Evolutionary conservation across 805 yeast species (phyloP).

Genomic region (Nakazawaea populi): DNA sequence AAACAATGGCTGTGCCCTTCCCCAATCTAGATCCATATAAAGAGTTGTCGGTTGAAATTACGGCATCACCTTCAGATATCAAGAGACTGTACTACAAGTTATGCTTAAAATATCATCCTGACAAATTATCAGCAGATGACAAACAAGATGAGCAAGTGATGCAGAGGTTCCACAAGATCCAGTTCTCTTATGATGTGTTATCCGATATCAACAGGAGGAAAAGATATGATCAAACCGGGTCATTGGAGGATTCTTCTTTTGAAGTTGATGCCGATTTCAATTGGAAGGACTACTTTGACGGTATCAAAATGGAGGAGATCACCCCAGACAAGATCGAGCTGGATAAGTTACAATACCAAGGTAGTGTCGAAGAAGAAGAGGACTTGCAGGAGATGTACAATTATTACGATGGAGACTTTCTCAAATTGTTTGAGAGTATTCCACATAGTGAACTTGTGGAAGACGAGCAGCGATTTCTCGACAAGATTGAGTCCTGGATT

Average conservation of each 20-base stretch:
- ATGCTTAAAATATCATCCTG: slow-evolving; percentile 68
- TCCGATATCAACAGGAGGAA: slow-evolving; percentile 50
- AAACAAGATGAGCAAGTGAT: slow-evolving; percentile 24
- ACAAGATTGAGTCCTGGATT: slow-evolving; percentile 41
- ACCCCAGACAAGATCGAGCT: slow-evolving; percentile 63
- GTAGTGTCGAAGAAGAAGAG: slow-evolving; percentile 47
- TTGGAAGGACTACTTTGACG: slow-evolving; percentile 53
- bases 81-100: slow-evolving; percentile 62
- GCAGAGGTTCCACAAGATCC: slow-evolving; percentile 56
- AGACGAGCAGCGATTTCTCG: slow-evolving; percentile 59
- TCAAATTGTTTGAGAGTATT: slow-evolving; percentile 63
- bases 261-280: slow-evolving; percentile 37
- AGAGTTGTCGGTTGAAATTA: slow-evolving; percentile 34
- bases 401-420: slow-evolving; percentile 61
- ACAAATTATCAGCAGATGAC: slow-evolving; percentile 39
- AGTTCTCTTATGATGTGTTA: slow-evolving; percentile 68
- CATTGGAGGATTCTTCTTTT: slow-evolving; percentile 32
- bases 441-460: slow-evolving; percentile 66
- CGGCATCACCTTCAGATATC: slow-evolving; percentile 45
- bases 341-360: slow-evolving; percentile 61
- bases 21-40: slow-evolving; percentile 61
- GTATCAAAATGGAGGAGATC: slow-evolving; percentile 39
- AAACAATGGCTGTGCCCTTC: slow-evolving; percentile 31
- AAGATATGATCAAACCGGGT: slow-evolving; percentile 68
- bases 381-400: slow-evolving; percentile 61